These are phyloP conservation scores for Quercus ilex DNA, from an alignment of 306 rosid genomes.

Conservation along the genomic window DNA sequence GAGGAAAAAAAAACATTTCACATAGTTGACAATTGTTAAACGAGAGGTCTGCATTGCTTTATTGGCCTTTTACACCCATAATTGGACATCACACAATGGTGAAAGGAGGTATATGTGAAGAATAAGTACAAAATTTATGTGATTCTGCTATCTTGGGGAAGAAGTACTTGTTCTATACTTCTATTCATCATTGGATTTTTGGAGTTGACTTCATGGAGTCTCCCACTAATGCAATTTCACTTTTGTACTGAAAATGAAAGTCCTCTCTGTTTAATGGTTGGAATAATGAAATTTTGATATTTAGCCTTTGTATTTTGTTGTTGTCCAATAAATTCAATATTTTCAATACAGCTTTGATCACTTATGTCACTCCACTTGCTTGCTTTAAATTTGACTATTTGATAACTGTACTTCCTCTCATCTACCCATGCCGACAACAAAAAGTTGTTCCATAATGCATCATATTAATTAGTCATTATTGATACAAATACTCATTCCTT, in stretches of 20 bases:
- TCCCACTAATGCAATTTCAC: constrained; percentile 14
- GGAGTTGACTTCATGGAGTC: constrained; percentile 21
- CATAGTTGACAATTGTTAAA: not conserved
- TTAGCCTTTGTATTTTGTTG: not conserved
- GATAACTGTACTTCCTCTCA: no score
- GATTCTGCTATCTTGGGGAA: not conserved
- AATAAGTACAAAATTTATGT: not conserved
- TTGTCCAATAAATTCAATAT: not conserved
- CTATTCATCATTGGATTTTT: not conserved
- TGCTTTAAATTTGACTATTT: not conserved
- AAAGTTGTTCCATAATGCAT: no score
- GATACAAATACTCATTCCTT: no score
- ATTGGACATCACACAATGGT: constrained; percentile 6
- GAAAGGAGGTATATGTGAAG: not conserved
- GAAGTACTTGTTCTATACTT: constrained; percentile 11
- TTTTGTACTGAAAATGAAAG: not conserved
- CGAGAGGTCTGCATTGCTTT: not conserved
- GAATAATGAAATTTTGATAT: not conserved
- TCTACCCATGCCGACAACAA: no score
- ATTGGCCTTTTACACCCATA: constrained; percentile 3
- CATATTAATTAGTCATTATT: no score
- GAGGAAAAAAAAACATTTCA: not conserved
- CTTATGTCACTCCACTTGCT: not conserved
- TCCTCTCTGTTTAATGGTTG: not conserved
- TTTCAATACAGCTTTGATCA: not conserved